Evolutionary conservation across 2,329 filamentous ascomycete genomes (phyloP).

Genomic region (Microcyclosporella mali): DNA sequence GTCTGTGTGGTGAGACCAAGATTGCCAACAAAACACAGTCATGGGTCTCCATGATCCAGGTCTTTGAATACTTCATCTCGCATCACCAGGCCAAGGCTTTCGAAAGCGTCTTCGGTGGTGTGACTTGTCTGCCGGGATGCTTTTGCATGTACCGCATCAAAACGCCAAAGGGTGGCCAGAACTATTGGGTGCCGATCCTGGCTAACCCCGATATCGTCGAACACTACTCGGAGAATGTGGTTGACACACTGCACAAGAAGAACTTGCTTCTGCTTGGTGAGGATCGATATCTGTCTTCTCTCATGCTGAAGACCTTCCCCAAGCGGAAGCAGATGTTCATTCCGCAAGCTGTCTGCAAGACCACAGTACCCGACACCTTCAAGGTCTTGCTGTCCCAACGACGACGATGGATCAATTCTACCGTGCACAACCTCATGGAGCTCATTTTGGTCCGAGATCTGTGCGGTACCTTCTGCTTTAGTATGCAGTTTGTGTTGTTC

Average conservation of each 20-base stretch:
- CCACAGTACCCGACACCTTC: constrained; percentile 88
- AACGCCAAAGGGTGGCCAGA: constrained; percentile 93
- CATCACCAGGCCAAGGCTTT: constrained; percentile 96
- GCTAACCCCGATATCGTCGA: constrained; percentile 98
- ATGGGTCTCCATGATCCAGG: constrained; percentile 97
- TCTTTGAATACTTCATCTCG: constrained; percentile 99
- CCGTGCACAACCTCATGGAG: constrained; percentile 97
- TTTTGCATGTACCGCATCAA: constrained; percentile 99
- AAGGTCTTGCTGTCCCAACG: constrained; percentile 88
- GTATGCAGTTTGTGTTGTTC: constrained; percentile 98
- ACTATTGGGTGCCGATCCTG: constrained; percentile 98
- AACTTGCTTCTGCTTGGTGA: constrained; percentile 86
- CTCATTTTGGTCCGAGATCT: constrained; percentile 90
- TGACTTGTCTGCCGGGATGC: constrained; percentile 95
- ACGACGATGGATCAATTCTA: constrained; percentile 98
- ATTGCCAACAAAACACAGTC: constrained; percentile 95
- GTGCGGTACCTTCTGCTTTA: constrained; percentile 98
- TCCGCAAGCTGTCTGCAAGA: constrained; percentile 98
- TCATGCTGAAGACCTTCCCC: constrained; percentile 98
- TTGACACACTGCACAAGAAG: constrained; percentile 97
- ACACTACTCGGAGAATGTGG: constrained; percentile 98
- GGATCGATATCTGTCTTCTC: constrained; percentile 89
- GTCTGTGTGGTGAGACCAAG: constrained; percentile 96
- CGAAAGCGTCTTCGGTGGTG: constrained; percentile 97
- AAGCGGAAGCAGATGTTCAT: constrained; percentile 99